A percentile compares a stretch with the other conserved stretches of the same genome.
Evolutionary conservation across 2,329 filamentous ascomycete genomes (phyloP).

Genomic region (Neofusicoccum umdonicola): DNA sequence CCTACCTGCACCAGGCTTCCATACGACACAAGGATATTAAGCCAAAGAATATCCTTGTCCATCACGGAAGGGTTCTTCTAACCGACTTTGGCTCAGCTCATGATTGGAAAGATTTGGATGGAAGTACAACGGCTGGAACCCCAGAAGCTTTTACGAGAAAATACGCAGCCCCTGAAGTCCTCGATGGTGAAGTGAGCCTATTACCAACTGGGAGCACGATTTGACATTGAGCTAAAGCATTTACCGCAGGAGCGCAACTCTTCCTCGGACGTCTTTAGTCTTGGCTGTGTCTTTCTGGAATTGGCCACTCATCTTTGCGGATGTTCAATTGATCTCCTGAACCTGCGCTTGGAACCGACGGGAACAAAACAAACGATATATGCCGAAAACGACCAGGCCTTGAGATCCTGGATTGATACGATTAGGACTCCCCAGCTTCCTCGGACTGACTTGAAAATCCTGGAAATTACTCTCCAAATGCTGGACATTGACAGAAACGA

Average conservation of each 20-base stretch:
- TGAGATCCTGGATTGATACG: neutral
- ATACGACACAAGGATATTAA: conserved; percentile 35
- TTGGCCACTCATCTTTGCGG: neutral
- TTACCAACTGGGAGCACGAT: too few species aligned
- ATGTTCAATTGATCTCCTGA: neutral
- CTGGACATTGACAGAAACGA: neutral
- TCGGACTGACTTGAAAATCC: neutral
- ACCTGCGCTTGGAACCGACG: neutral
- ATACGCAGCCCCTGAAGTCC: neutral
- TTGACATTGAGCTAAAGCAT: neutral
- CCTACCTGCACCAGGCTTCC: conserved; percentile 27
- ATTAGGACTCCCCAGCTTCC: neutral
- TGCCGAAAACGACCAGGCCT: neutral
- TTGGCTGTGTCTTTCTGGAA: conserved; percentile 1
- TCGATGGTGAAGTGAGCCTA: neutral
- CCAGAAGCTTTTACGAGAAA: too few species aligned
- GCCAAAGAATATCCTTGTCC: conserved; percentile 30
- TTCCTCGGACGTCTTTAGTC: neutral
- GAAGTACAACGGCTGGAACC: conserved; percentile 17
- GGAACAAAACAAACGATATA: neutral
- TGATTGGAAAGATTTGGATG: conserved; percentile 19
- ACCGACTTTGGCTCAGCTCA: conserved; percentile 30
- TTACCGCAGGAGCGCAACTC: neutral
- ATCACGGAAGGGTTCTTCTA: conserved; percentile 23
- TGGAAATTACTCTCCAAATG: neutral